These are phyloP conservation scores for Hypoxylon rickii DNA, from an alignment of 495 filamentous ascomycete genomes.

Conservation along the genomic window DNA sequence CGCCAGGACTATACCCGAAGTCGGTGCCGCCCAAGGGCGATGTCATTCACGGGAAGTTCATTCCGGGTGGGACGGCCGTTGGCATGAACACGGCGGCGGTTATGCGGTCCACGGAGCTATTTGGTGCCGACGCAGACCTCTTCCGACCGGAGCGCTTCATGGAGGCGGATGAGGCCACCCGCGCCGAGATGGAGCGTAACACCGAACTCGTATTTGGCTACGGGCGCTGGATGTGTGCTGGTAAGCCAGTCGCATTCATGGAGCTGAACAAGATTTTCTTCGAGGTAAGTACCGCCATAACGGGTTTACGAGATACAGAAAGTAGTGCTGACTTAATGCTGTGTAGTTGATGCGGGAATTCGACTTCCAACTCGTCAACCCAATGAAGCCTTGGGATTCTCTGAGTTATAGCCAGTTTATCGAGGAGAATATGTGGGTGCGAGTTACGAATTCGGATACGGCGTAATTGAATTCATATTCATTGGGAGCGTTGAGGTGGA, in stretches of 20 bases:
- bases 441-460: slow-evolving; percentile 8
- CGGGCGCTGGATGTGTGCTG: slow-evolving; percentile 51
- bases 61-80: slow-evolving; percentile 60
- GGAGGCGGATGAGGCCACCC: slow-evolving; percentile 41
- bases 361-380: slow-evolving; percentile 52
- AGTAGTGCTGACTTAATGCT: neutral
- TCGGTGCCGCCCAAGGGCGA: slow-evolving; percentile 40
- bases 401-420: slow-evolving; percentile 27
- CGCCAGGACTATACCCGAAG: slow-evolving; percentile 20
- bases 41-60: slow-evolving; percentile 54
- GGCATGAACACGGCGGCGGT: slow-evolving; percentile 51
- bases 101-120: slow-evolving; percentile 45
- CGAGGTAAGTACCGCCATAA: slow-evolving; percentile 46
- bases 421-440: slow-evolving; percentile 28
- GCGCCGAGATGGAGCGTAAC: slow-evolving; percentile 48
- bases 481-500: neutral
- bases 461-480: neutral
- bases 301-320: neutral
- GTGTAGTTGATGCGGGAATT: slow-evolving; percentile 38
- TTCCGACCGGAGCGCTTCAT: slow-evolving; percentile 64
- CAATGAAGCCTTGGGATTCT: slow-evolving; percentile 27
- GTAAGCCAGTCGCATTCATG: slow-evolving; percentile 50
- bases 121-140: slow-evolving; percentile 51
- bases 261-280: slow-evolving; percentile 63
- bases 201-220: slow-evolving; percentile 49